Base-by-base conservation (phyloP, 164 flowering plant species). In the Chloranthus sessilifolius region DNA sequence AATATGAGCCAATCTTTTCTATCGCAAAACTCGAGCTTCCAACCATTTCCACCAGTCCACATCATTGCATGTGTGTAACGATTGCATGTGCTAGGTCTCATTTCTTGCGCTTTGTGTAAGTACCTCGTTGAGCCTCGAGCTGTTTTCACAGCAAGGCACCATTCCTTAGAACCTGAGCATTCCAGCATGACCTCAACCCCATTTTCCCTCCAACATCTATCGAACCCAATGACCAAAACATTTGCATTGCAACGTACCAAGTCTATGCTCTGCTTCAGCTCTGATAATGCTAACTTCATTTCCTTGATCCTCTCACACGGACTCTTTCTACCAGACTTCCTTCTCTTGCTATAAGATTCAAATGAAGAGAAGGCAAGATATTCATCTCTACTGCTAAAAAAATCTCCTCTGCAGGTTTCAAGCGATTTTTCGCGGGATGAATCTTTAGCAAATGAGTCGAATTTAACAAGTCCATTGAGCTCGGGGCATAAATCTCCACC, bases 21-120 rank as follows among this genome's bases (percentile, higher is more conserved):
- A 61, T 74, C 58, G 15, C 72, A 68, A 60, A 91, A 88, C 71
- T 91, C 98, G 1, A 91, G 78, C 68, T 79, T 91, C 95, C 83
- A 88, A 65, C 70, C 73, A 57, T 63, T 68, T 40, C 74, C 82
- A 14, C 54, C 70, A 2, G 62, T 40, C 96, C 96, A 91, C 42
- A 85, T 62, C 17, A 75, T 61, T 47, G 75, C 81, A 67, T 79
- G 86, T 12, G 94, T 79, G 46, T 74, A 57, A 2, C 88, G 87
- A 49, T 88, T 85, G 25, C 41, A 34, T 29, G 75, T 22, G 53
- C 66, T 56, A 3, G 85, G 82, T 50, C 79, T 74, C 95, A 85
- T 74, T n/a, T 77, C 75, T 21, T 72, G 71, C 21, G 88, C 81
- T 55, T 60, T 69, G 47, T 65, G 63, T 20, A 56, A 56, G 50